Evolutionary conservation across 1,139 yeast genomes (phyloP).

Genomic region (Groenewaldozyma auringiensis): DNA sequence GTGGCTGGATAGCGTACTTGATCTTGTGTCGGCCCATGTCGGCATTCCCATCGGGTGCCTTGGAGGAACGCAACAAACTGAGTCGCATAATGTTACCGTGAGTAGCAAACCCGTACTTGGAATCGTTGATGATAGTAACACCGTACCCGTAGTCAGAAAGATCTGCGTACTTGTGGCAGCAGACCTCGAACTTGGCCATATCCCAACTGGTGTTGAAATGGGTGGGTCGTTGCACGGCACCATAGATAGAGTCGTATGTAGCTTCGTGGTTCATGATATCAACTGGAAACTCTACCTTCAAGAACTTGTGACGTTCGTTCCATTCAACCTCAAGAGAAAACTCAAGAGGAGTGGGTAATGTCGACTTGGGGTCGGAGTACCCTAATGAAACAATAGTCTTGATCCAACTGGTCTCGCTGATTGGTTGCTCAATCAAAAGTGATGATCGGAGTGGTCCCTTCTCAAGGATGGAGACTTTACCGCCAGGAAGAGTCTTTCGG

Average conservation of each 20-base stretch:
- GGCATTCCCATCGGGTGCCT: slow-evolving; percentile 82
- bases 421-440: slow-evolving; percentile 47
- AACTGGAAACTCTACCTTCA: slow-evolving; percentile 90
- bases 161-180: slow-evolving; percentile 87
- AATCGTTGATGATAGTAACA: slow-evolving; percentile 69
- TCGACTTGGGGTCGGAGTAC: slow-evolving; percentile 25
- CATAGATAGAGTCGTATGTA: slow-evolving; percentile 85
- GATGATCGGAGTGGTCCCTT: slow-evolving; percentile 54
- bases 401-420: slow-evolving; percentile 50
- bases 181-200: slow-evolving; percentile 87
- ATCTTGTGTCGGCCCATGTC: slow-evolving; percentile 84
- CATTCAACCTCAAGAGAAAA: slow-evolving; percentile 67
- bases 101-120: slow-evolving; percentile 85
- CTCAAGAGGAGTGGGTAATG: slow-evolving; percentile 32
- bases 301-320: slow-evolving; percentile 76
- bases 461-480: slow-evolving; percentile 39
- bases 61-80: slow-evolving; percentile 72
- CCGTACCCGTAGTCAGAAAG: slow-evolving; percentile 78
- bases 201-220: slow-evolving; percentile 93
- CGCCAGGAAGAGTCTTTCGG: slow-evolving; percentile 38
- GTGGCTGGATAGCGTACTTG: slow-evolving; percentile 77
- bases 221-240: slow-evolving; percentile 80
- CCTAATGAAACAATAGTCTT: slow-evolving; percentile 66
- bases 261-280: slow-evolving; percentile 67
- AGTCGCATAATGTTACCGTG: slow-evolving; percentile 83